These are phyloP conservation scores for Auriscalpium microsporum DNA, from an alignment of 768 basidiomycete species.

Conservation along the genomic window DNA sequence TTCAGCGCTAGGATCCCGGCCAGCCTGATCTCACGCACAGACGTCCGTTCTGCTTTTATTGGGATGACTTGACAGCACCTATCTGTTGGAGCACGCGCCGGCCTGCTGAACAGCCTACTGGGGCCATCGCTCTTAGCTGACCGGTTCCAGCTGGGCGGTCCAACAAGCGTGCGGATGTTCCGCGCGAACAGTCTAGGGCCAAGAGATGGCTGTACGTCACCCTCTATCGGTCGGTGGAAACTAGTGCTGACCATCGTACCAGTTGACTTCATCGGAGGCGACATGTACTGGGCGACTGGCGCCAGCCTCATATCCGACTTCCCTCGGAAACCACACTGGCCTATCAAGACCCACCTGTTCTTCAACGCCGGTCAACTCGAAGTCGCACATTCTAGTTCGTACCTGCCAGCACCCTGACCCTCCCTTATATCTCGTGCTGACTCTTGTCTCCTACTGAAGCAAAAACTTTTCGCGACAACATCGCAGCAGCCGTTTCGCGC, in stretches of 20 bases:
- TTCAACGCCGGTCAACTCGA: slow-evolving; percentile 76
- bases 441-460: slow-evolving; percentile 18
- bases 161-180: slow-evolving; percentile 76
- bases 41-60: neutral
- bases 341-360: slow-evolving; percentile 73
- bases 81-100: slow-evolving; percentile 65
- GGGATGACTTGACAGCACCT: slow-evolving; percentile 41
- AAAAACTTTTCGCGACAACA: slow-evolving; percentile 29
- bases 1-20: neutral
- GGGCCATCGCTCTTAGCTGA: slow-evolving; percentile 61
- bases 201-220: slow-evolving; percentile 53
- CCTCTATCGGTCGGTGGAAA: neutral
- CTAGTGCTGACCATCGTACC: neutral
- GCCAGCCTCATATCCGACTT: slow-evolving; percentile 68
- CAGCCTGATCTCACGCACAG: neutral
- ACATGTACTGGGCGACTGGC: slow-evolving; percentile 72
- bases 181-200: slow-evolving; percentile 70
- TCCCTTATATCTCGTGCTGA: slow-evolving; percentile 1
- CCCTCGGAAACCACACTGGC: slow-evolving; percentile 72
- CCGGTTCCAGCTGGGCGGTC: slow-evolving; percentile 90
- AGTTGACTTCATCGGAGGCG: slow-evolving; percentile 86
- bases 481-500: slow-evolving; percentile 32
- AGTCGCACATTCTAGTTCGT: slow-evolving; percentile 46
- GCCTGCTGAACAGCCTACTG: slow-evolving; percentile 57
- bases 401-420: neutral